These are phyloP conservation scores for Protostelium mycophagum DNA, from an alignment of 78 protist species.

Conservation along the genomic window DNA sequence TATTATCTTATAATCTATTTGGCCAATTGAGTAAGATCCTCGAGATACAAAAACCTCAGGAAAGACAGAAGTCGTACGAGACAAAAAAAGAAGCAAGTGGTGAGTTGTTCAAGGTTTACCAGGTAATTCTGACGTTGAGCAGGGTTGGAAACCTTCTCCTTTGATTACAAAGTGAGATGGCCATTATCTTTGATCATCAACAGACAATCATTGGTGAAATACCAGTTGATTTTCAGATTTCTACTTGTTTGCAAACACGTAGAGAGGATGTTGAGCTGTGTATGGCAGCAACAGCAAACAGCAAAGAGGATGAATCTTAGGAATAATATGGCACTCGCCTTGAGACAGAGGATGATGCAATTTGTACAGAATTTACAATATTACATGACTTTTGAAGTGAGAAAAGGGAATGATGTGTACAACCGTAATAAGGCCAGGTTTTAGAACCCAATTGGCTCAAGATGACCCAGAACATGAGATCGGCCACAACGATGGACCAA, in stretches of 20 bases:
- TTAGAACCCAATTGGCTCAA: slow-evolving; percentile 76
- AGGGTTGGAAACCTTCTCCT: slow-evolving; percentile 70
- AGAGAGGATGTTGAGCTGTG: slow-evolving; percentile 46
- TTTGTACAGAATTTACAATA: slow-evolving; percentile 69
- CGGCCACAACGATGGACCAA: slow-evolving; percentile 31
- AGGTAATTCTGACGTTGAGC: too few relatives aligned
- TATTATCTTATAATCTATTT: slow-evolving; percentile 34
- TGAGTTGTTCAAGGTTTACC: too few relatives aligned
- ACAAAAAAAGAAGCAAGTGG: too few relatives aligned
- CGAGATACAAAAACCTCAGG: too few relatives aligned
- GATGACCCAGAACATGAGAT: slow-evolving; percentile 13
- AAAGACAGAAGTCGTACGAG: too few relatives aligned
- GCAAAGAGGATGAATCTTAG: neutral
- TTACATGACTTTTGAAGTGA: slow-evolving; percentile 78
- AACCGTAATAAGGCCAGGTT: slow-evolving; percentile 8
- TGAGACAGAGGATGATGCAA: slow-evolving; percentile 75
- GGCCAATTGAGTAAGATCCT: slow-evolving; percentile 52
- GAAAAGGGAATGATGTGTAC: neutral
- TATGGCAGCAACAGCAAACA: slow-evolving; percentile 56
- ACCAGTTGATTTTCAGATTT: slow-evolving; percentile 84
- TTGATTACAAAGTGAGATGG: slow-evolving; percentile 73
- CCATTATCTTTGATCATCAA: slow-evolving; percentile 77
- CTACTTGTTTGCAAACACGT: slow-evolving; percentile 76
- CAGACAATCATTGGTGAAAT: slow-evolving; percentile 48
- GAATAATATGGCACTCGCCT: slow-evolving; percentile 3